Base-by-base conservation (phyloP, 2,329 filamentous ascomycete species). In the Monosporascus ibericus region DNA sequence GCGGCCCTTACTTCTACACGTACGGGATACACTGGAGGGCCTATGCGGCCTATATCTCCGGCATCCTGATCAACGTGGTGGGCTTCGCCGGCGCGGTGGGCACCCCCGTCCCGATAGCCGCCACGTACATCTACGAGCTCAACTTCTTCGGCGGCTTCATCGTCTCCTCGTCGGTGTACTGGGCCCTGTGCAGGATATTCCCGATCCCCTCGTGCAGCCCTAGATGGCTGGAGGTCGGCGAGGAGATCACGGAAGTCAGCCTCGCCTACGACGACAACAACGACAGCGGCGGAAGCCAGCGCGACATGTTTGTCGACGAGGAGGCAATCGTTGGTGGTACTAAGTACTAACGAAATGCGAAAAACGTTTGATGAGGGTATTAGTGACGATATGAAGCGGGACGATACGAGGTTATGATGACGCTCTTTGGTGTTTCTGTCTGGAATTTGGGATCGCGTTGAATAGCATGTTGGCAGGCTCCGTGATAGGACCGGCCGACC, bases 81-180 rank as follows among this genome's bases (percentile, higher is more conserved):
- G 92, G 92, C 0, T 96, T 96, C 59, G 90, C 85, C 1, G 91
- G 90, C 3, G 90, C 88, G 0, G 80, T 96, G 25, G 90, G 90
- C 1, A 67, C 63, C 18, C 58, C 73, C 2, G 90, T 96, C 0
- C 92, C 92, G 0, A 74, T 81, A 6, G 91, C 87, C 1, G 92
- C 92, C 2, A 83, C 80, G 1, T 95, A 95, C 65, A 83, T 96
- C 54, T 96, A 95, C 75, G 88, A 91, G 59, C 65, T 96, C 61
- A 96, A 96, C 70, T 96, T 92, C 75, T 95, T 96, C 68, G 80
- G 81, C 44, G 92, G 92, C 0, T 92, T 95, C 66, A 75, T 90
- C 47, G 80, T 95, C 11, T 81, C 89, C 0, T 74, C 75, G 0
- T 65, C 58, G 0, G 71, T 85, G 7, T 96, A 96, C 71, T 95